phyloP scores from a whole-genome alignment of 768 basidiomycete species.

The Mycena galopus region DNA sequence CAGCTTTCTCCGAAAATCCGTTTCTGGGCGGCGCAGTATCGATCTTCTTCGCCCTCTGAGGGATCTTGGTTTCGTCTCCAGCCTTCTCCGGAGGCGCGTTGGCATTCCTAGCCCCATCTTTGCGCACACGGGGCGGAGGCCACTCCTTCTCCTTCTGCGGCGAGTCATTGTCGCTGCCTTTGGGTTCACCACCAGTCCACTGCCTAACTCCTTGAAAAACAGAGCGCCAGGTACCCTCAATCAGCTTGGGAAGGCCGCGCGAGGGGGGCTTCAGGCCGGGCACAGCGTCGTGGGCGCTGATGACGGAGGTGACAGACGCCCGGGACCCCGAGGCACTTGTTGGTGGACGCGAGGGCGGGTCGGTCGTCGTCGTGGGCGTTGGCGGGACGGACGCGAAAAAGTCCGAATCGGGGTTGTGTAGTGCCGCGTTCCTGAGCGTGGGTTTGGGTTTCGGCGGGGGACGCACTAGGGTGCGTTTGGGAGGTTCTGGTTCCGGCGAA shows the following conservation, averaged over 20 bases:
- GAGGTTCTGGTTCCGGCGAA: background rate
- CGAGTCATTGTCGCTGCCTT: conserved; percentile 33
- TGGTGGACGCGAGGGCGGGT: conserved; percentile 23
- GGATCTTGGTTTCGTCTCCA: background rate
- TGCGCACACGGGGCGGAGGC: conserved; percentile 43
- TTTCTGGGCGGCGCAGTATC: background rate
- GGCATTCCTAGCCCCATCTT: background rate
- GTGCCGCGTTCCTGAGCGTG: background rate
- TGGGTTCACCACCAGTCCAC: background rate
- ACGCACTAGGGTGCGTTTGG: background rate
- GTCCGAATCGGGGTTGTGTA: conserved; percentile 2
- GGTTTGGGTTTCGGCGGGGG: background rate
- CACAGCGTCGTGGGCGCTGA: too few species aligned
- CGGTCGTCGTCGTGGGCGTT: conserved; percentile 23
- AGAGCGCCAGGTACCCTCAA: conserved; percentile 49
- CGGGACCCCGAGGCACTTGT: conserved; percentile 25
- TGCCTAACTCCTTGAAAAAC: conserved; percentile 37
- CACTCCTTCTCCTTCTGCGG: conserved; percentile 25
- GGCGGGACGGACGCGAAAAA: conserved; percentile 27
- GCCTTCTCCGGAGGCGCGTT: background rate
- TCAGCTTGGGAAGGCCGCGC: conserved; percentile 28
- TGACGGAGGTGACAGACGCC: conserved; percentile 15
- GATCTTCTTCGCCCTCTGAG: background rate
- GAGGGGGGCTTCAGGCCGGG: background rate
- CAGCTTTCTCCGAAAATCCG: background rate